Percentiles rank a stretch among this genome's conserved stretches.
These are phyloP conservation scores for Leccinum pallidistipes DNA, from an alignment of 1,284 basidiomycete genomes.

Conservation along the genomic window DNA sequence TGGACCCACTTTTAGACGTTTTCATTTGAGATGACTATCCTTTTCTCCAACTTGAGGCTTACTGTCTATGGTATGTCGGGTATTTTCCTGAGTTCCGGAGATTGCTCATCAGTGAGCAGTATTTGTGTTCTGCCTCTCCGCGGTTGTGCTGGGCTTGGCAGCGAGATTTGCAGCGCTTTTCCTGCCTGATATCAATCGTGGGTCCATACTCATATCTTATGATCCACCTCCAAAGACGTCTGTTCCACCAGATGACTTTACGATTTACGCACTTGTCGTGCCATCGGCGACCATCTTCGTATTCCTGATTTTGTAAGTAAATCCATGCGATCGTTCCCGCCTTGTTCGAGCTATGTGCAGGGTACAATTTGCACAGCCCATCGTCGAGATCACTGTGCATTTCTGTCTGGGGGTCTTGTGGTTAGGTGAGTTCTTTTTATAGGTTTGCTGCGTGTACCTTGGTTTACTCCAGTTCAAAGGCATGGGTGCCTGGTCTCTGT, in stretches of 20 bases:
- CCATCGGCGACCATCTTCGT: conserved; percentile 62
- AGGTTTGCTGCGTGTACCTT: background rate
- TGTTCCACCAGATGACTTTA: conserved; percentile 55
- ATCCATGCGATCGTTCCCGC: background rate
- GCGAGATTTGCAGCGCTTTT: conserved; percentile 66
- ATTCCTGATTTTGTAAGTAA: conserved; percentile 52
- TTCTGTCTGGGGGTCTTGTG: conserved; percentile 62
- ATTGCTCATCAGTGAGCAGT: conserved; percentile 40
- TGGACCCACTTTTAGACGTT: conserved; percentile 3
- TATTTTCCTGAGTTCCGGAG: background rate
- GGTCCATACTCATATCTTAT: conserved; percentile 24
- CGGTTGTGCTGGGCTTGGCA: conserved; percentile 64
- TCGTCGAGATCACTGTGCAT: conserved; percentile 54
- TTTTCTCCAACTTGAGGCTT: conserved; percentile 53
- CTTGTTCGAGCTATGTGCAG: conserved; percentile 36
- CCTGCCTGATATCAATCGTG: conserved; percentile 62
- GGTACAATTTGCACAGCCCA: conserved; percentile 66
- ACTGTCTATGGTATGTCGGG: conserved; percentile 47
- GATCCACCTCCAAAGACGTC: background rate
- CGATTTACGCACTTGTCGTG: conserved; percentile 63
- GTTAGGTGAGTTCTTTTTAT: conserved; percentile 51
- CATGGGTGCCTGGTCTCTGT: conserved; percentile 75
- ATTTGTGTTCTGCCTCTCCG: conserved; percentile 56
- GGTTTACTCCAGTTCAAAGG: conserved; percentile 41
- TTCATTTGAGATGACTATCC: conserved; percentile 48